These are phyloP conservation scores for Vitis vinifera DNA, from an alignment of 164 flowering plant species.

Conservation along the genomic window DNA sequence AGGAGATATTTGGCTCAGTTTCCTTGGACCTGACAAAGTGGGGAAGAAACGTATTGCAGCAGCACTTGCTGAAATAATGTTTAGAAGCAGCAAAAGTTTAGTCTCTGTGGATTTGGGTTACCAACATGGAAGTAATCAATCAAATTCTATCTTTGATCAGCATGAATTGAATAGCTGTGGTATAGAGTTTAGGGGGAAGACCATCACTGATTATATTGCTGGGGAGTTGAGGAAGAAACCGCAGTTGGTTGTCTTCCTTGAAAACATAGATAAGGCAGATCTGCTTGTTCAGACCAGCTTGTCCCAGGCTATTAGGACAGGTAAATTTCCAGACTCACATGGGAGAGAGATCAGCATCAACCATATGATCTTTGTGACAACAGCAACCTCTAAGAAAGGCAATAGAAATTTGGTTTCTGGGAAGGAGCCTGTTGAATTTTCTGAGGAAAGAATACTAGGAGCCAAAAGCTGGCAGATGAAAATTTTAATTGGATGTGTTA, in stretches of 20 bases:
- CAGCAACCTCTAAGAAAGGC: conserved; percentile 2
- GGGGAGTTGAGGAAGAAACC: conserved; percentile 13
- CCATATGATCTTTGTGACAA: conserved; percentile 17
- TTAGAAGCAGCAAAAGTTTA: conserved; percentile 10
- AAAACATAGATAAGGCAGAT: conserved; percentile 22
- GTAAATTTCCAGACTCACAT: conserved; percentile 23
- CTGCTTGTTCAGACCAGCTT: conserved; percentile 19
- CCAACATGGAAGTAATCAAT: conserved; percentile 11
- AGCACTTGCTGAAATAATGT: conserved; percentile 21
- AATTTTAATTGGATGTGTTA: background rate
- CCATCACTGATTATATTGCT: conserved; percentile 16
- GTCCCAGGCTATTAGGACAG: conserved; percentile 19
- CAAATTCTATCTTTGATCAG: conserved; percentile 16
- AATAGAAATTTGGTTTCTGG: background rate
- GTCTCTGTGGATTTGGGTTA: conserved; percentile 20
- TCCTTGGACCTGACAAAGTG: conserved; percentile 21
- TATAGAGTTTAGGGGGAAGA: conserved; percentile 17
- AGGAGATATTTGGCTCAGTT: conserved; percentile 19
- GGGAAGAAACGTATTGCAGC: conserved; percentile 20
- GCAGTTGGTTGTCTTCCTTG: conserved; percentile 21
- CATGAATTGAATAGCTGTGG: conserved; percentile 2
- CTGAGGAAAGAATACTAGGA: conserved; percentile 14
- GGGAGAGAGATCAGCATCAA: conserved; percentile 20
- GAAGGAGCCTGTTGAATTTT: background rate
- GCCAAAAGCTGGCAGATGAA: conserved; percentile 22